Evolutionary conservation across 2,329 filamentous ascomycete genomes (phyloP).

Genomic region (Alternaria infectoria): DNA sequence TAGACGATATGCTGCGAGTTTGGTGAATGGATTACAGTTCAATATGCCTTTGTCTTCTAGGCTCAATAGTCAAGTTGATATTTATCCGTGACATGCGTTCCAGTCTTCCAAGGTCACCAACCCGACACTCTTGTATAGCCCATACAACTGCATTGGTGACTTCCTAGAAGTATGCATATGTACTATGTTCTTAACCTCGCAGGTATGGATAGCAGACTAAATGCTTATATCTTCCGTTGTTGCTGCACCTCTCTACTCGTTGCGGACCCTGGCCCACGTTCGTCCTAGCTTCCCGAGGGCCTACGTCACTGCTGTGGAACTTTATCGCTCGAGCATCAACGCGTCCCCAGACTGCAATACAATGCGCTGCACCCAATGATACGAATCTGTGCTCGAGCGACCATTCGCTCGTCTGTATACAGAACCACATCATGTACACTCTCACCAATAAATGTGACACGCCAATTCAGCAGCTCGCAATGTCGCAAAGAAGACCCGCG

Average conservation of each 20-base stretch:
- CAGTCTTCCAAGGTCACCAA: neutral
- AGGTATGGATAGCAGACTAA: neutral
- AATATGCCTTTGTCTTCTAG: neutral
- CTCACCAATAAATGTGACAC: slow-evolving; percentile 6
- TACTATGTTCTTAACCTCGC: neutral
- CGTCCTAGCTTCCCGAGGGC: slow-evolving; percentile 1
- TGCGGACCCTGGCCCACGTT: slow-evolving; percentile 2
- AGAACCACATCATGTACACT: neutral
- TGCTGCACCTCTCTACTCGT: neutral
- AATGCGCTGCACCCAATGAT: slow-evolving; percentile 40
- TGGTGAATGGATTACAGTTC: neutral
- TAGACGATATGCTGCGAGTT: slow-evolving; percentile 10
- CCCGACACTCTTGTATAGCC: neutral
- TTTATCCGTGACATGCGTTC: neutral
- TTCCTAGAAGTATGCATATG: neutral
- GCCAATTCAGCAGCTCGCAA: slow-evolving; percentile 31
- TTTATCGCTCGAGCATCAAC: slow-evolving; percentile 12
- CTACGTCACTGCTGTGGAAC: slow-evolving; percentile 32
- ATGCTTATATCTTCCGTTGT: neutral
- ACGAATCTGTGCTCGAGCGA: slow-evolving; percentile 35
- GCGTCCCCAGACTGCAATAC: slow-evolving; percentile 5
- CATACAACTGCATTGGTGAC: neutral
- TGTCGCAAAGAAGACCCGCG: slow-evolving; percentile 54
- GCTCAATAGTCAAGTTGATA: neutral
- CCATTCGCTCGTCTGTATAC: slow-evolving; percentile 25